Percentiles rank a stretch among this genome's conserved stretches.
Conservation (phyloP, 192 early-diverging fungal genomes). For the Entomortierella lignicola region DNA sequence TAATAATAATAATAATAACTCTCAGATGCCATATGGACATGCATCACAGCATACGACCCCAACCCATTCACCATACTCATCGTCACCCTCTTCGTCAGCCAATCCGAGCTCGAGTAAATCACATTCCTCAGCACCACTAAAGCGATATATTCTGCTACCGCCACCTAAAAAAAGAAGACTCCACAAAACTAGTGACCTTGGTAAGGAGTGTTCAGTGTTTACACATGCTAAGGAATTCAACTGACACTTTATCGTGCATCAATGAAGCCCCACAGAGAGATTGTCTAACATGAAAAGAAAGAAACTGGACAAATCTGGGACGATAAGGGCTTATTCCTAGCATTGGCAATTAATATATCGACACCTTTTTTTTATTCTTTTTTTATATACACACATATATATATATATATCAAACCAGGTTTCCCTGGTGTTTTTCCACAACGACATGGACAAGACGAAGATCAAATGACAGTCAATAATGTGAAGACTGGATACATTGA, state of each 20-base stretch:
- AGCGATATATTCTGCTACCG: conserved; percentile 59
- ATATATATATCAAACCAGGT: conserved; percentile 20
- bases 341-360: too few relatives aligned
- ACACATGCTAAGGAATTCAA: not conserved
- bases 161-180: conserved; percentile 52
- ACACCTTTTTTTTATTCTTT: too few relatives aligned
- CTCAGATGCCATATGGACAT: conserved; percentile 31
- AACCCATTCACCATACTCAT: conserved; percentile 59
- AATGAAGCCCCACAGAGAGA: not conserved
- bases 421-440: conserved; percentile 74
- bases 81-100: conserved; percentile 58
- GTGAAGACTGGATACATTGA: conserved; percentile 77
- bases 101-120: conserved; percentile 51
- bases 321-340: too few relatives aligned
- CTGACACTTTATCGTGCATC: too few relatives aligned
- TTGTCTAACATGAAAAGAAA: too few relatives aligned
- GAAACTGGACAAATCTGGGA: too few relatives aligned
- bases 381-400: not conserved
- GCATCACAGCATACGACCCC: conserved; percentile 44
- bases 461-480: conserved; percentile 66
- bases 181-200: conserved; percentile 56
- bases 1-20: conserved; percentile 1
- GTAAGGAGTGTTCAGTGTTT: conserved; percentile 6
- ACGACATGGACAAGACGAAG: conserved; percentile 61
- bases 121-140: conserved; percentile 46